Evolutionary conservation across 2,329 filamentous ascomycete genomes (phyloP).

Genomic region (Claviceps lovelessii): DNA sequence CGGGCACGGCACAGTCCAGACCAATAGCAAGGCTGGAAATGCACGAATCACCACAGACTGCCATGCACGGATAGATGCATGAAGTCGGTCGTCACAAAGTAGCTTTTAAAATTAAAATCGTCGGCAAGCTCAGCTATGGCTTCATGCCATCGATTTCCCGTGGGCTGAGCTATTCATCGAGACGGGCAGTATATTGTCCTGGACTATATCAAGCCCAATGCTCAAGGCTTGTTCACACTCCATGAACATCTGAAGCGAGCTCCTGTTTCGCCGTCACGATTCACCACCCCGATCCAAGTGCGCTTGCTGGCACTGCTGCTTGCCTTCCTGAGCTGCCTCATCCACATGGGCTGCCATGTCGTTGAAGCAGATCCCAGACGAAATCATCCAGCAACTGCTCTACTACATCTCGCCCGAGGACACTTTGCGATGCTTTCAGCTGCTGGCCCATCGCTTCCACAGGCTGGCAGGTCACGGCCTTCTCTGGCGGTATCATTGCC

Average conservation of each 20-base stretch:
- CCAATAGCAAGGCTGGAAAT: background rate
- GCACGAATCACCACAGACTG: background rate
- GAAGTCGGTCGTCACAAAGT: background rate
- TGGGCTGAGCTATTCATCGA: background rate
- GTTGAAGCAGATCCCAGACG: constrained; percentile 52
- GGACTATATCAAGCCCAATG: background rate
- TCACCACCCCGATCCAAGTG: background rate
- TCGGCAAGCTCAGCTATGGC: background rate
- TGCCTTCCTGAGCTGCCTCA: constrained; percentile 1
- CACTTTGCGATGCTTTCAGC: constrained; percentile 32
- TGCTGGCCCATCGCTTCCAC: constrained; percentile 48
- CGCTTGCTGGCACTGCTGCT: background rate
- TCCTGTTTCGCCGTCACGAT: background rate
- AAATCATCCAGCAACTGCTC: constrained; percentile 71
- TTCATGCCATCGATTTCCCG: background rate
- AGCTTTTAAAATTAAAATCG: background rate
- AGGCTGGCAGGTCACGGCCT: constrained; percentile 55
- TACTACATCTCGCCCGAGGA: constrained; percentile 44
- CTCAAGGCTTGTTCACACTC: background rate
- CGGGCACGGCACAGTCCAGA: background rate
- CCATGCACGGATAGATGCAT: constrained; percentile 5
- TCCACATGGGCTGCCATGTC: constrained; percentile 17
- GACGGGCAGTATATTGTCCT: background rate
- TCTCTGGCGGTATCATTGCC: constrained; percentile 70
- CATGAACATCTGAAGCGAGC: background rate